A percentile compares a stretch with the other conserved stretches of the same genome.
These are phyloP conservation scores for Fragaria nilgerrensis DNA, from an alignment of 306 rosid species.

Conservation along the genomic window DNA sequence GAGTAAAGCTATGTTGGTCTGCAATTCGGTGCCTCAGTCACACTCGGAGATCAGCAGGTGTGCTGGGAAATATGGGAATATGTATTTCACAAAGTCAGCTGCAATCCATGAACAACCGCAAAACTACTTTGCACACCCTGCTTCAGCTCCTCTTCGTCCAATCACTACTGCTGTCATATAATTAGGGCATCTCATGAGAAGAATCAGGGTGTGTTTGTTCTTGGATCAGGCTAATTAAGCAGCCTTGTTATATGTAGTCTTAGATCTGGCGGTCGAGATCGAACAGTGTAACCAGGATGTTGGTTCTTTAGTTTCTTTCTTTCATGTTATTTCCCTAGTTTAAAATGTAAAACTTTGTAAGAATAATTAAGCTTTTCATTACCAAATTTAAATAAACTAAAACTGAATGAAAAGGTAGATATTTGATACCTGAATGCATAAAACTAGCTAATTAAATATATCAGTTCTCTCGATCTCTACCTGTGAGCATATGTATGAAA, in stretches of 20 bases:
- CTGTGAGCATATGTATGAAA: background rate
- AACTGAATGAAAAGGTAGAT: background rate
- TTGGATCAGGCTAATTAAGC: background rate
- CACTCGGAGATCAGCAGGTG: background rate
- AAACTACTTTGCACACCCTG: slow-evolving; percentile 24
- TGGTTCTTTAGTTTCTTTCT: no score
- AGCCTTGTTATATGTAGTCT: background rate
- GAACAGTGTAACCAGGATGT: no score
- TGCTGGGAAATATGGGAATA: background rate
- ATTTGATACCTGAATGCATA: no score
- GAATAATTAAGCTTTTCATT: no score
- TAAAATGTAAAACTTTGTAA: no score
- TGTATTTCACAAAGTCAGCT: background rate
- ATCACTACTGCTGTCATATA: slow-evolving; percentile 34
- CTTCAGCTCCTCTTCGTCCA: slow-evolving; percentile 40
- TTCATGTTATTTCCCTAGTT: no score
- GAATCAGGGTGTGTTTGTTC: background rate
- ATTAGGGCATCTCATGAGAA: background rate
- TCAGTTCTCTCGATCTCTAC: background rate
- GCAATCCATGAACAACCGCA: background rate
- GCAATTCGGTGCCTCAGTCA: slow-evolving; percentile 3
- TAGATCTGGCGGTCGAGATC: background rate
- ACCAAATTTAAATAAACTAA: background rate
- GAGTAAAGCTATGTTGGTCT: background rate
- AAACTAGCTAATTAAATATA: background rate